Conservation (phyloP, 805 yeast species). For the Starmerella vaccinii region DNA sequence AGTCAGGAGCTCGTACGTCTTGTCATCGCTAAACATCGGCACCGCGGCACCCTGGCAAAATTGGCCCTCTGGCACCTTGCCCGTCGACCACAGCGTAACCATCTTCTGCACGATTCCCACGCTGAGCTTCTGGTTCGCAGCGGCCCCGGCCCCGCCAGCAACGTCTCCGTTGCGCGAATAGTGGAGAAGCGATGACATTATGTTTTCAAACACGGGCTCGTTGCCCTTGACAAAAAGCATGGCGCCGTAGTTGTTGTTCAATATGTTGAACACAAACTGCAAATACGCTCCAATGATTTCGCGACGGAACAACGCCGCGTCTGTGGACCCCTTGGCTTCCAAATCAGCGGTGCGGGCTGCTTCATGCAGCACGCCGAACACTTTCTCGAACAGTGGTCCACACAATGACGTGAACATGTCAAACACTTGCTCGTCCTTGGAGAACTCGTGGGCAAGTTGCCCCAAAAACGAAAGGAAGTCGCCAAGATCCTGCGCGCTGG, state of each 20-base stretch:
- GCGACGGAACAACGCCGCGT: conserved; percentile 40
- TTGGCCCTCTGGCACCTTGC: conserved; percentile 41
- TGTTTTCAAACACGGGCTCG: conserved; percentile 45
- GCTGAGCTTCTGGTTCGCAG: conserved; percentile 57
- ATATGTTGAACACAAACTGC: conserved; percentile 55
- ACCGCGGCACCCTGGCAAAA: conserved; percentile 44
- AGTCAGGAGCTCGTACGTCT: conserved; percentile 57
- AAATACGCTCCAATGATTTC: conserved; percentile 58
- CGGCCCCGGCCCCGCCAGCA: conserved; percentile 38
- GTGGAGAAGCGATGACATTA: conserved; percentile 54
- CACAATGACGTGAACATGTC: conserved; percentile 62
- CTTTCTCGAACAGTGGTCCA: conserved; percentile 61
- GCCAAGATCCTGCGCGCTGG: conserved; percentile 54
- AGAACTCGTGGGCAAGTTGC: conserved; percentile 73
- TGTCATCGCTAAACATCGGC: conserved; percentile 57
- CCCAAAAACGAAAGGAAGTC: conserved; percentile 81
- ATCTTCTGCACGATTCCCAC: conserved; percentile 53
- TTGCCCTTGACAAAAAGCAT: conserved; percentile 63
- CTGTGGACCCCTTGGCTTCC: conserved; percentile 39
- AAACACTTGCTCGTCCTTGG: conserved; percentile 56
- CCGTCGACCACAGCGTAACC: conserved; percentile 59
- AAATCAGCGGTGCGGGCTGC: conserved; percentile 30
- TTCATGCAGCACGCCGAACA: conserved; percentile 39
- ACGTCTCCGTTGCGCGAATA: conserved; percentile 44
- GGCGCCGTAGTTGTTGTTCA: conserved; percentile 70